Base-by-base conservation (phyloP, 1,284 basidiomycete species). In the Psilocybe mexicana region DNA sequence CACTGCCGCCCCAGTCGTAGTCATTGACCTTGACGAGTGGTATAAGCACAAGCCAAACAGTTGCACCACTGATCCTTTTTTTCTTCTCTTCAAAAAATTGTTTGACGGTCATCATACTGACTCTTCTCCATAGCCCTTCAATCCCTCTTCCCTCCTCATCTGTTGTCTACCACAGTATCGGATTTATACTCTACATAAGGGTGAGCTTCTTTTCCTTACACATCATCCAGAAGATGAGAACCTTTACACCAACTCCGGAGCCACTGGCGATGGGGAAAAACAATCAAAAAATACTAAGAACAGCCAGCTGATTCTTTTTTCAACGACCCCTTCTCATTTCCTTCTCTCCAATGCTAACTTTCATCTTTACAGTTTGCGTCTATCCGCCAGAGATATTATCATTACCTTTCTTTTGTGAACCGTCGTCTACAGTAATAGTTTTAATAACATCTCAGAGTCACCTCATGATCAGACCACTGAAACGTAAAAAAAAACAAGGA, bases 1-100 rank as follows among this genome's bases (percentile, higher is more conserved):
- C 74, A 67, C 72, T 78, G 78, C 77, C 77, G 78, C 78, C 78
- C 78, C 78, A 79, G 77, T 79, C 78, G 69, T 79, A 79, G 74
- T 69, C 65, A 63, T 63, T 50, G 47, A 71, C 75, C 46, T 69
- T 79, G 78, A 79, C 73, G 77, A 79, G 70, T 63, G 76, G 76
- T 73, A 68, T 70, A 75, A 48, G 77, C 77, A 78, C 69, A 71
- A 76, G 75, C 77, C 77, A 78, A 79, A 78, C 63, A 65, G 65
- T 73, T 76, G 77, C 76, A 78, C 67, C 69, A 70, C 78, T 79
- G 77, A 79, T 57, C 60, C 54, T 63, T 62, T 60, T 62, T 58
- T 59, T 40, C 30, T 4, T 12, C 38, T 40, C 11, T 49, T 30
- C 52, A 35, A 28, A 14, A 10, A 42, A 23, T 48, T 58, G 33